These are phyloP conservation scores for Solanum chmielewskii DNA, from an alignment of 257 asterid species.

Conservation along the genomic window DNA sequence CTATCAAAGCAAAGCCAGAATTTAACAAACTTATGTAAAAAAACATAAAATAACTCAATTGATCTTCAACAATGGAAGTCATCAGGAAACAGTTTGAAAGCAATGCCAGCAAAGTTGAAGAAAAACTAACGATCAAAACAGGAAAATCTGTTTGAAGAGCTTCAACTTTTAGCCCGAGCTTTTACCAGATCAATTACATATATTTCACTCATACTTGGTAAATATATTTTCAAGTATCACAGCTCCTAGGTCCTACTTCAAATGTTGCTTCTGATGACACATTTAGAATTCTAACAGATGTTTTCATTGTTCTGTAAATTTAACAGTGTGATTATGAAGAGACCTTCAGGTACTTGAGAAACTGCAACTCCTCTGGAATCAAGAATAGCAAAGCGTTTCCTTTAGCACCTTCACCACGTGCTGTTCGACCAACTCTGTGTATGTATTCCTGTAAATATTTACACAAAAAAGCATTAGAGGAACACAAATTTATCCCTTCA, in stretches of 20 bases:
- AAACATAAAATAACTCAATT: neutral
- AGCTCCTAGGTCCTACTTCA: neutral
- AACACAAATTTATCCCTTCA: neutral
- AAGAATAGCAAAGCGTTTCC: conserved; percentile 89
- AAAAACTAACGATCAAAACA: neutral
- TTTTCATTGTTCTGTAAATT: neutral
- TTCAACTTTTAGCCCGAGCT: neutral
- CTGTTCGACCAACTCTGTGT: conserved; percentile 95
- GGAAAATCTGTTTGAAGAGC: neutral
- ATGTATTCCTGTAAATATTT: conserved; percentile 63
- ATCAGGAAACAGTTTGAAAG: neutral
- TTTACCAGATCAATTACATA: neutral
- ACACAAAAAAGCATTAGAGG: conserved; percentile 1
- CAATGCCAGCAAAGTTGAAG: neutral
- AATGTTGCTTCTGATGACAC: neutral
- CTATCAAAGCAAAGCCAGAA: neutral
- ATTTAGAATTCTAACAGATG: neutral
- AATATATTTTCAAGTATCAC: neutral
- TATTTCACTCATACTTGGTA: neutral
- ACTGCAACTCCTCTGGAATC: conserved; percentile 81
- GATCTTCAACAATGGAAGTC: neutral
- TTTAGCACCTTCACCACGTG: conserved; percentile 97
- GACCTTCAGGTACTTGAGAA: conserved; percentile 82
- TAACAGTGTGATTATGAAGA: neutral
- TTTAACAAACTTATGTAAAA: neutral